Conservation (phyloP, 306 rosid species). For the Dalbergia oliveri region DNA sequence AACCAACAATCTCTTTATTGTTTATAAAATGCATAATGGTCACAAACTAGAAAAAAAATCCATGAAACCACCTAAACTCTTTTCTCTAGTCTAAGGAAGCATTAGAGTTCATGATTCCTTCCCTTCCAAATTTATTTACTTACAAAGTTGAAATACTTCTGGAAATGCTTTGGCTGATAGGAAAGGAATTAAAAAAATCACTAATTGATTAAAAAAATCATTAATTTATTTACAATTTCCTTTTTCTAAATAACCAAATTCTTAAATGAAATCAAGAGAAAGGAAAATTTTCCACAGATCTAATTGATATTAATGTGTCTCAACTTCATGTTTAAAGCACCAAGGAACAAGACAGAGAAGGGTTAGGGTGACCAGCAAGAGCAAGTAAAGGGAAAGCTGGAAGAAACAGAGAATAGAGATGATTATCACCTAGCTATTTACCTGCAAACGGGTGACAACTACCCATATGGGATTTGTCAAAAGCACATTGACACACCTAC, state of each 20-base stretch:
- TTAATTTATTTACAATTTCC: neutral
- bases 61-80: constrained; percentile 19
- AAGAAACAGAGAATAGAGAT: constrained; percentile 20
- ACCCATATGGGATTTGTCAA: constrained; percentile 96
- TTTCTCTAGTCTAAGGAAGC: constrained; percentile 7
- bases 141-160: constrained; percentile 6
- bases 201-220: neutral
- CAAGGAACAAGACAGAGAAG: constrained; percentile 19
- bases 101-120: constrained; percentile 1
- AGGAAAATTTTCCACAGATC: neutral
- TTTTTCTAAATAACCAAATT: neutral
- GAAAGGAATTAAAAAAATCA: neutral
- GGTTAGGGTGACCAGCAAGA: neutral
- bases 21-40: neutral
- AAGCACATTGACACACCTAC: constrained; percentile 95
- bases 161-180: neutral
- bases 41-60: constrained; percentile 10
- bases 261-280: neutral
- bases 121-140: constrained; percentile 6
- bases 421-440: constrained; percentile 43
- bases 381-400: neutral
- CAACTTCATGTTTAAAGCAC: neutral
- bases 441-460: constrained; percentile 97
- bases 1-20: neutral
- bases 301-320: neutral